Base-by-base conservation (phyloP, 164 flowering plant genomes). In the Stephania japonica region DNA sequence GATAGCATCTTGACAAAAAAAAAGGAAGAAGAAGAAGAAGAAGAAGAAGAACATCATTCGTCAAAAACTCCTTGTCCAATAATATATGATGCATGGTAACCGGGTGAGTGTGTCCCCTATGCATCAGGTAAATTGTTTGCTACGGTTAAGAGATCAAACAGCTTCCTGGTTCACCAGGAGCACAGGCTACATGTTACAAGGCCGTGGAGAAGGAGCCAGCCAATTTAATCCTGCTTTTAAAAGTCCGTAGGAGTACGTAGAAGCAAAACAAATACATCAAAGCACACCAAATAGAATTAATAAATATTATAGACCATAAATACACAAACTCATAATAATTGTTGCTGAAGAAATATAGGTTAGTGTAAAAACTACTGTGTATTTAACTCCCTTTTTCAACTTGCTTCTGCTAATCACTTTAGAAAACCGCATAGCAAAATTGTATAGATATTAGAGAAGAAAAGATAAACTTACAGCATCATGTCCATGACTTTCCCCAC, bases 401-500 rank as follows among this genome's bases (percentile, higher is more conserved):
- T 19, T 64, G 24, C 19, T 61, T 11, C 26, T 38, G 70, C 43
- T 25, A 71, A 76, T 42, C 63, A 62, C 18, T 12, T 23, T n/a
- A 42, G 70, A 68, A 42, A 56, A 41, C 44, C 70, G 61, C 61
- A 27, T 44, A 56, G 68, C 3, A 42, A 49, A 38, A 10, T 43
- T 38, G 56, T n/a, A 44, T 21, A n/a, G n/a, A n/a, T n/a, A 26
- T 68, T 38, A 7, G 41, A 65, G 63, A 26, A 25, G 44, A 65
- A 70, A 68, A 11, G 9, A 27, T 27, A 26, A 68, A 92, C 99
- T 91, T 89, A 95, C 99, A 95, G 68, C 80, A 77, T 70, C 73
- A 87, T 72, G 76, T 93, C 98, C 69, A 88, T 72, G 59, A 79
- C 82, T 82, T 88, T 91, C 41, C 98, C 99, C 72, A 95, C 98